phyloP scores from a whole-genome alignment of 768 basidiomycete species.

The Kwoniella mangroviensis region DNA sequence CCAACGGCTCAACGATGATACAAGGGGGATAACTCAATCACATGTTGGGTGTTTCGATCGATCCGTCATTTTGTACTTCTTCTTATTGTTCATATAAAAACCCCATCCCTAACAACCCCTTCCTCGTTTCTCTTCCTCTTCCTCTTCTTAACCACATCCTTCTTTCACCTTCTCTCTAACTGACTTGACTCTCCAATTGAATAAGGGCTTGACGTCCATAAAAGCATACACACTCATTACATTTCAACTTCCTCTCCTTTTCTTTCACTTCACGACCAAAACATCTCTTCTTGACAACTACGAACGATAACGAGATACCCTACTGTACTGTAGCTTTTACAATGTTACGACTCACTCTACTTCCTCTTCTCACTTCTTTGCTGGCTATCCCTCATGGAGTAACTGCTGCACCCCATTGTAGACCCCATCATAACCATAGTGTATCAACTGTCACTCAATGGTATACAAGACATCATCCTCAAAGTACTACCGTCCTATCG shows the following conservation, averaged over 20 bases:
- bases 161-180: not conserved
- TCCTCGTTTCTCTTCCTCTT: not conserved
- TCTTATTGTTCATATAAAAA: constrained; percentile 2
- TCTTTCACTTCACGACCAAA: not conserved
- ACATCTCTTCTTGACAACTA: not conserved
- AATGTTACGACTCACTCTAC: not conserved
- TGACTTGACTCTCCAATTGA: not conserved
- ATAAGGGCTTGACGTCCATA: constrained; percentile 9
- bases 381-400: not conserved
- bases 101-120: not conserved
- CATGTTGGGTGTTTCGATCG: not conserved
- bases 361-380: not conserved
- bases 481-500: not conserved
- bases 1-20: not conserved
- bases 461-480: constrained; percentile 4
- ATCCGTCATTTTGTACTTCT: not conserved
- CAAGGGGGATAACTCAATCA: too few species aligned
- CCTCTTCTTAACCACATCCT: not conserved
- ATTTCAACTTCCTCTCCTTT: not conserved
- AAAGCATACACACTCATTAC: not conserved
- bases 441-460: constrained; percentile 3
- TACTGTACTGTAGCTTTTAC: not conserved
- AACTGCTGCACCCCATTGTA: not conserved
- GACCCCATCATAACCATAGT: not conserved
- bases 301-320: not conserved